Conservation (phyloP, 495 filamentous ascomycete species). For the Astrocystis sublimbata region DNA sequence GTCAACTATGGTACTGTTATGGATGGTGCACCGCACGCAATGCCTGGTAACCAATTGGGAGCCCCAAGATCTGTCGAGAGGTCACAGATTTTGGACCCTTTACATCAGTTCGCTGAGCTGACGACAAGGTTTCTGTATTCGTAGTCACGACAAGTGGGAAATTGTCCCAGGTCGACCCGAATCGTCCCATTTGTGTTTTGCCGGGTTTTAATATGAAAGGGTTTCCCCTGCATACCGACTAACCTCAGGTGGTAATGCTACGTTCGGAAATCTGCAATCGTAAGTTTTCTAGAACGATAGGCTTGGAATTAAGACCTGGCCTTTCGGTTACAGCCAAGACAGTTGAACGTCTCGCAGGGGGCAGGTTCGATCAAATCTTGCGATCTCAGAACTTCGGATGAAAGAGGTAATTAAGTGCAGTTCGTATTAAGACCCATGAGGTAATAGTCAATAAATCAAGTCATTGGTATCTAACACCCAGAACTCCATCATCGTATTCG, state of each 20-base stretch:
- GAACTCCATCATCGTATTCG: slow-evolving; percentile 4
- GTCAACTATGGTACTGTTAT: neutral
- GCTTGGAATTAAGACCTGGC: neutral
- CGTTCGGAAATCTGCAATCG: neutral
- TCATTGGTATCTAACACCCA: slow-evolving; percentile 7
- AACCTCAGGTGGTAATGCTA: neutral
- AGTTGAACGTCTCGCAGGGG: neutral
- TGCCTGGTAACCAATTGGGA: slow-evolving; percentile 11
- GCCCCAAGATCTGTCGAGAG: neutral
- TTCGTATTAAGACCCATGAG: neutral
- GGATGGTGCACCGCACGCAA: neutral
- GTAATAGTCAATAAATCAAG: slow-evolving; percentile 4
- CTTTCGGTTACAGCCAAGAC: neutral
- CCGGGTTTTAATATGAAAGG: neutral
- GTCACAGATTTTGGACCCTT: neutral
- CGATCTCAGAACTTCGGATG: neutral
- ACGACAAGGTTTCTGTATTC: neutral
- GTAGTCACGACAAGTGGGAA: neutral
- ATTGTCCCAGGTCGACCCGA: neutral
- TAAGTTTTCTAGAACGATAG: slow-evolving; percentile 1
- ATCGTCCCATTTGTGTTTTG: neutral
- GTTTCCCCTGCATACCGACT: neutral
- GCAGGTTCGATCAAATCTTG: neutral
- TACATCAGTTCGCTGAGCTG: neutral
- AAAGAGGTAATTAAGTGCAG: neutral